phyloP scores from a whole-genome alignment of 2,329 filamentous ascomycete genomes.

The Alternaria sp. region DNA sequence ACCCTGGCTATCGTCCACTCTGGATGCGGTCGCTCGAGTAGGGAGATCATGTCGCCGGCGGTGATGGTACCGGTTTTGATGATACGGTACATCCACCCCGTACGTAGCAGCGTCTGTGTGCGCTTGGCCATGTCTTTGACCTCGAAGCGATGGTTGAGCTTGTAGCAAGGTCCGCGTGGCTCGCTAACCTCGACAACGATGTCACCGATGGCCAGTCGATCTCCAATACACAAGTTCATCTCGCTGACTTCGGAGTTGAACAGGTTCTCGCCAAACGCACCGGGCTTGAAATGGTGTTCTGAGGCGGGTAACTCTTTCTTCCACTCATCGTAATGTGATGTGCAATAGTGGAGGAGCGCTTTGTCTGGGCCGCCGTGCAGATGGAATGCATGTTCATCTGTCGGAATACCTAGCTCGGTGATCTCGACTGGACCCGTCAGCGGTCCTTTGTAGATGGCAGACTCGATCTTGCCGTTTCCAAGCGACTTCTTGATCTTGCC shows the following conservation, averaged over 20 bases:
- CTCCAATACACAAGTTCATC: conserved; percentile 69
- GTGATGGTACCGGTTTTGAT: conserved; percentile 61
- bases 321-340: conserved; percentile 65
- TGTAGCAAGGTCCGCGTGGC: conserved; percentile 70
- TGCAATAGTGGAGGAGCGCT: conserved; percentile 67
- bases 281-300: conserved; percentile 60
- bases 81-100: conserved; percentile 71
- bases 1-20: conserved; percentile 68
- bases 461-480: conserved; percentile 55
- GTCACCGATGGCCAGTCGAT: conserved; percentile 60
- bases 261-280: conserved; percentile 71
- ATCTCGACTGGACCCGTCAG: conserved; percentile 56
- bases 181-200: conserved; percentile 65
- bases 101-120: conserved; percentile 63
- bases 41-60: conserved; percentile 62
- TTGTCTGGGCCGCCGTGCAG: conserved; percentile 70
- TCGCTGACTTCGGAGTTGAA: conserved; percentile 66
- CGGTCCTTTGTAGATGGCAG: conserved; percentile 63
- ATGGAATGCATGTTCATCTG: conserved; percentile 67
- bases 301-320: conserved; percentile 59
- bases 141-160: conserved; percentile 71
- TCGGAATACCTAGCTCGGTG: conserved; percentile 59
- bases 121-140: conserved; percentile 66
- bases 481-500: conserved; percentile 63
- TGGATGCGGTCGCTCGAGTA: conserved; percentile 63